Evolutionary conservation across 345 rosid species (phyloP).

Genomic region (Clausena lansium): DNA sequence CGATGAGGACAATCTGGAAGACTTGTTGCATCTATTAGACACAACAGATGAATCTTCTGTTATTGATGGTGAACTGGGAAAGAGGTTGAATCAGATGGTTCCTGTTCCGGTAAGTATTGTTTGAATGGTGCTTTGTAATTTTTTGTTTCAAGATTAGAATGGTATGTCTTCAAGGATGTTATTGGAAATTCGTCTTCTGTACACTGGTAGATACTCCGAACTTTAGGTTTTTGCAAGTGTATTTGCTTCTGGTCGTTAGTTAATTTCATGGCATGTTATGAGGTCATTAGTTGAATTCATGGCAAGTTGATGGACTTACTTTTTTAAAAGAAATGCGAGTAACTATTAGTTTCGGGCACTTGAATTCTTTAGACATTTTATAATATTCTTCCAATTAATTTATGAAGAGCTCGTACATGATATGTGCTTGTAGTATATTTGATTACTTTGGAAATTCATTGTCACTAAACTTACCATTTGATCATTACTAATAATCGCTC

Average conservation of each 20-base stretch:
- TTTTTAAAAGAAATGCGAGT: not conserved
- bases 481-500: not conserved
- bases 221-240: not conserved
- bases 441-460: not conserved
- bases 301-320: no score
- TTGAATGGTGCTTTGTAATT: not conserved
- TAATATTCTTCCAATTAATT: not conserved
- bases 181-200: not conserved
- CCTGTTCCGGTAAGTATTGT: constrained; percentile 63
- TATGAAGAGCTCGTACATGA: not conserved
- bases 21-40: constrained; percentile 32
- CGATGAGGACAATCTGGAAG: constrained; percentile 28
- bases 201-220: not conserved
- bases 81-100: constrained; percentile 66
- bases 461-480: not conserved
- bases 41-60: constrained; percentile 55
- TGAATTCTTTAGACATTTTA: not conserved
- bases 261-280: not conserved
- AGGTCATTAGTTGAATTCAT: no score
- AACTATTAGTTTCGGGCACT: not conserved
- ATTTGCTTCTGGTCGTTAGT: not conserved
- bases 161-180: not conserved
- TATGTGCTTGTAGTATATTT: not conserved
- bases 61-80: constrained; percentile 69
- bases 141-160: not conserved